Evolutionary conservation across 345 rosid genomes (phyloP), one percentile per base, ranked within the genome.

Genomic region (Lagerstroemia speciosa): DNA sequence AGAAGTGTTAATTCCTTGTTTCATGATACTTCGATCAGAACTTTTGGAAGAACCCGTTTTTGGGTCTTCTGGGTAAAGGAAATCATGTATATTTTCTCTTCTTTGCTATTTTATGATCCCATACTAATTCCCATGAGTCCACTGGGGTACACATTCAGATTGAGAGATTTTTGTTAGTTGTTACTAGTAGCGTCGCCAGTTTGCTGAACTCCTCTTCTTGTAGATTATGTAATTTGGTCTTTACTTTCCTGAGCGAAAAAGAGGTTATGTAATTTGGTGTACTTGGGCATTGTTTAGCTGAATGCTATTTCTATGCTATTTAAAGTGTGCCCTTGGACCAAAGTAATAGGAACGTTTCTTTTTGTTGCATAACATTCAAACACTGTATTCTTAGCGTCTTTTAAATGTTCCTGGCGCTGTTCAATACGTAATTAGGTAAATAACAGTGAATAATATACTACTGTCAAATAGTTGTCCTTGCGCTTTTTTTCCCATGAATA

Each of bases 281-380:
- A n/a, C n/a, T n/a, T n/a, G n/a, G n/a, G n/a, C n/a, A n/a, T n/a
- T n/a, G n/a, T n/a, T n/a, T n/a, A n/a, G n/a, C 11, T 43, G 48
- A 43, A 43, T 43, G 48, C 48, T 43, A 43, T 43, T 43, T 2
- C 48, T 6, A 43, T 12, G 16, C n/a, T n/a, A n/a, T n/a, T n/a
- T n/a, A n/a, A n/a, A n/a, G n/a, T n/a, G n/a, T n/a, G n/a, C n/a
- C n/a, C n/a, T n/a, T n/a, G n/a, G n/a, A n/a, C n/a, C 50, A 34
- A 81, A 86, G 97, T 90, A 79, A 77, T 79, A 52, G 43, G 71
- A 48, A 65, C 7, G 36, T 14, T 26, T 41, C 53, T 34, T 7
- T 57, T 15, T 57, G 65, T 29, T 57, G 26, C 27, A 12, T 26
- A 20, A 26, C 31, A 14, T 0, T 41, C 19, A 15, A 32, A 1